Conservation (phyloP, 306 rosid genomes). For the Sophora flavescens region DNA sequence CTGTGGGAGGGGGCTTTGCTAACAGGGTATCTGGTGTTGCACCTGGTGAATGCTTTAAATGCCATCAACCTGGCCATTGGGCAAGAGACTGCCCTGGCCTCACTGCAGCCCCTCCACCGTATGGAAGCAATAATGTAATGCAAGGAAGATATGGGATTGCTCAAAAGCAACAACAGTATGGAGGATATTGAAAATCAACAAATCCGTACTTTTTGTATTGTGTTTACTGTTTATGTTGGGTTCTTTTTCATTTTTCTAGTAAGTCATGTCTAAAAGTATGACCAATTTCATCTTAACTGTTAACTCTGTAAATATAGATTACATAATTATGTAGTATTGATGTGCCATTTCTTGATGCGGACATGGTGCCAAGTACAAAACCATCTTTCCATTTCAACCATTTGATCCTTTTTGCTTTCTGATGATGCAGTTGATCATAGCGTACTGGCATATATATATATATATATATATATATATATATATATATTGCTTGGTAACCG, state of each 20-base stretch:
- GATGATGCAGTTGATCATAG: neutral
- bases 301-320: slow-evolving; percentile 36
- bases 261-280: slow-evolving; percentile 13
- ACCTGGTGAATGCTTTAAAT: slow-evolving; percentile 78
- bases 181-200: slow-evolving; percentile 56
- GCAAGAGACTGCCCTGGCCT: slow-evolving; percentile 81
- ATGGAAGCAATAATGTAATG: slow-evolving; percentile 58
- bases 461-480: too few relatives aligned
- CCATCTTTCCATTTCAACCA: neutral
- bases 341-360: slow-evolving; percentile 35
- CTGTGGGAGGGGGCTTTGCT: slow-evolving; percentile 56
- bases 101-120: slow-evolving; percentile 57
- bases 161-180: slow-evolving; percentile 49
- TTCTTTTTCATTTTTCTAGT: neutral
- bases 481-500: too few relatives aligned
- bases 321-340: slow-evolving; percentile 43
- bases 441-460: too few relatives aligned
- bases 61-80: slow-evolving; percentile 86
- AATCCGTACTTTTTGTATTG: neutral
- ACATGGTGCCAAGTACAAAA: neutral
- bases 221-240: slow-evolving; percentile 1
- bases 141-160: slow-evolving; percentile 65
- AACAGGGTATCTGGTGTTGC: slow-evolving; percentile 51
- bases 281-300: slow-evolving; percentile 1
- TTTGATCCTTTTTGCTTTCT: neutral